phyloP scores from a whole-genome alignment of 2,329 filamentous ascomycete species.

The Nigrospora osmanthi region DNA sequence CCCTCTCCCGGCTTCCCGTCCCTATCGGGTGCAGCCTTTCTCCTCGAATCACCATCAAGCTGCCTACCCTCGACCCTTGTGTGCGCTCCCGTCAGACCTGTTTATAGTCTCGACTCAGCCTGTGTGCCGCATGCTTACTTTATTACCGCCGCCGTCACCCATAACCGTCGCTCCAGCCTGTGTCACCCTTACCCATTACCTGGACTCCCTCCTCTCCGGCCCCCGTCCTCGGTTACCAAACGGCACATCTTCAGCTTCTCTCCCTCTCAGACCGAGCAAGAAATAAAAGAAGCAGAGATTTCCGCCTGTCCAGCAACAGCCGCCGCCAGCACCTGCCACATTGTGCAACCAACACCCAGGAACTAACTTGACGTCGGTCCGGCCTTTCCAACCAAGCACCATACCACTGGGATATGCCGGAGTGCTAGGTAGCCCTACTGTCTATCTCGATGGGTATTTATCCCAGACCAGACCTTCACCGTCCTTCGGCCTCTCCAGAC shows the following conservation, averaged over 20 bases:
- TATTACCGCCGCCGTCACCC: no score
- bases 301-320: no score
- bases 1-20: slow-evolving; percentile 3
- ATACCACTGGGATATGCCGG: slow-evolving; percentile 1
- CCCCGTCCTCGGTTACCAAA: no score
- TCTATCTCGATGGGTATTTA: slow-evolving; percentile 46
- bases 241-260: no score
- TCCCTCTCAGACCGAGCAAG: no score
- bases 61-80: not conserved
- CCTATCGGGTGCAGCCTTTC: slow-evolving; percentile 2
- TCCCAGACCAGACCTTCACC: slow-evolving; percentile 41
- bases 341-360: no score
- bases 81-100: slow-evolving; percentile 1
- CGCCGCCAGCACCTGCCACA: no score
- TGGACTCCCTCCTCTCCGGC: no score
- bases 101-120: slow-evolving; percentile 5
- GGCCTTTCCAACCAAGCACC: not conserved
- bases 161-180: no score
- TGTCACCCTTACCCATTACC: no score
- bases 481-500: slow-evolving; percentile 41
- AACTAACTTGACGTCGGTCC: not conserved
- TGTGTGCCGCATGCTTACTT: not conserved
- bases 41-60: slow-evolving; percentile 5
- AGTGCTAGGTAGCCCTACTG: slow-evolving; percentile 4
- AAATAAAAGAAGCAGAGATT: no score